Base-by-base conservation (phyloP, 2,329 filamentous ascomycete genomes). In the Graphilbum sp. region DNA sequence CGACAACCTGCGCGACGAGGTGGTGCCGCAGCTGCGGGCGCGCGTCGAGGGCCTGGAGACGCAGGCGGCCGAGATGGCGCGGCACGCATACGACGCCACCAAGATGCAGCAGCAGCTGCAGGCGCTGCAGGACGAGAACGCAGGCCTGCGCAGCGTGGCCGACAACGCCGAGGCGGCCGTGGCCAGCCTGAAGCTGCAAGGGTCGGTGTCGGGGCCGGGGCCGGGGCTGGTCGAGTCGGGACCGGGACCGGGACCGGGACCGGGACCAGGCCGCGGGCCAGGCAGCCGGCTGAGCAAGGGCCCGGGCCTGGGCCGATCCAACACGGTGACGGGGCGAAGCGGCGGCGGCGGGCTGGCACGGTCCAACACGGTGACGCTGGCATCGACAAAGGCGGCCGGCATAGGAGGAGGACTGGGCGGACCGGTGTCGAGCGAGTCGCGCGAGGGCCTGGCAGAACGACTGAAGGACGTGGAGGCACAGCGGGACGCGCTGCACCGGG, bases 391-490 rank as follows among this genome's bases (percentile, higher is more conserved):
- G n/a, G n/a, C n/a, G n/a, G n/a, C n/a, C n/a, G n/a, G n/a, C n/a
- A n/a, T n/a, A n/a, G n/a, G n/a, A n/a, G n/a, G n/a, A n/a, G n/a
- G n/a, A n/a, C n/a, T n/a, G n/a, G n/a, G n/a, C n/a, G n/a, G n/a
- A n/a, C n/a, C 24, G 18, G 33, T 59, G 55, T 17, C 35, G 37
- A 57, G 50, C 41, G 71, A 82, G 47, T 75, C 72, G 4, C 67
- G 75, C 39, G 82, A 88, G 39, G 69, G 72, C 11, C 58, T 87
- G 15, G 73, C 77, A 2, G 86, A 94, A 47, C 72, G 82, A 23
- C 67, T 94, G 16, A 94, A 93, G 57, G 88, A 96, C 46, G 78
- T 95, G 11, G 88, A 96, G 58, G 77, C 84, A 32, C 90, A 98
- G 60, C 75, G 90, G 34, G 88, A 98, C 56, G 87, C 88, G 1